Conservation (phyloP, 192 early-diverging fungal species). For the Coemansia sp. region DNA sequence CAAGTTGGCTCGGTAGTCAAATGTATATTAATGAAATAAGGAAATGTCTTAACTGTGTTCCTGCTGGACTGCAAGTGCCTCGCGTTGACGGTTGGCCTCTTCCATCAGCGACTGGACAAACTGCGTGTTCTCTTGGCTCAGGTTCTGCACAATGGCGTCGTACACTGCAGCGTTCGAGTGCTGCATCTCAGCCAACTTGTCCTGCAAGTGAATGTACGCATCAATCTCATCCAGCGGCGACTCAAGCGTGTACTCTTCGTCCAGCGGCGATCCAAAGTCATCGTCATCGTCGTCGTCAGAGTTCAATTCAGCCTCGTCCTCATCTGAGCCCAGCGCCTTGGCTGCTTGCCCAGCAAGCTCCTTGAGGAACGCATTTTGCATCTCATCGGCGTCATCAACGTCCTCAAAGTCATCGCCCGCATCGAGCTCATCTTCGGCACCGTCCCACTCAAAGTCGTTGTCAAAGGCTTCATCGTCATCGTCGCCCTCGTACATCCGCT, state of each 20-base stretch:
- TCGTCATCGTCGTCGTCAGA: constrained; percentile 60
- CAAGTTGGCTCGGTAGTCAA: not conserved
- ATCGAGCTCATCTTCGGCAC: constrained; percentile 35
- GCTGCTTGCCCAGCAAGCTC: constrained; percentile 59
- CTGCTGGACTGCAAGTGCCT: not conserved
- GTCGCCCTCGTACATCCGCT: constrained; percentile 40
- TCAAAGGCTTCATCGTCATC: constrained; percentile 32
- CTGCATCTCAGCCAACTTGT: constrained; percentile 58
- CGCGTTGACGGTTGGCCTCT: constrained; percentile 40
- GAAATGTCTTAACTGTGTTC: not conserved
- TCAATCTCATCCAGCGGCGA: constrained; percentile 77
- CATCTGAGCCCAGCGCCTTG: constrained; percentile 45
- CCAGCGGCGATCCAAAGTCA: constrained; percentile 63
- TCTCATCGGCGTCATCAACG: constrained; percentile 64
- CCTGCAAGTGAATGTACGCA: constrained; percentile 70
- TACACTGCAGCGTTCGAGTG: constrained; percentile 35
- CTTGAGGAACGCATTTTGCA: constrained; percentile 63
- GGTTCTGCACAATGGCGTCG: constrained; percentile 27
- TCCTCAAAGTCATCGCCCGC: constrained; percentile 58
- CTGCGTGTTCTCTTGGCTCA: constrained; percentile 44
- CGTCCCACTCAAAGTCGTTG: constrained; percentile 47
- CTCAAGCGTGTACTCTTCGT: constrained; percentile 76
- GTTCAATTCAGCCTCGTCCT: constrained; percentile 28
- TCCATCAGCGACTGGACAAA: constrained; percentile 45
- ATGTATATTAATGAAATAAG: not conserved